phyloP scores from a whole-genome alignment of 148 eudicot genomes.

The Nepenthes mirabilis region DNA sequence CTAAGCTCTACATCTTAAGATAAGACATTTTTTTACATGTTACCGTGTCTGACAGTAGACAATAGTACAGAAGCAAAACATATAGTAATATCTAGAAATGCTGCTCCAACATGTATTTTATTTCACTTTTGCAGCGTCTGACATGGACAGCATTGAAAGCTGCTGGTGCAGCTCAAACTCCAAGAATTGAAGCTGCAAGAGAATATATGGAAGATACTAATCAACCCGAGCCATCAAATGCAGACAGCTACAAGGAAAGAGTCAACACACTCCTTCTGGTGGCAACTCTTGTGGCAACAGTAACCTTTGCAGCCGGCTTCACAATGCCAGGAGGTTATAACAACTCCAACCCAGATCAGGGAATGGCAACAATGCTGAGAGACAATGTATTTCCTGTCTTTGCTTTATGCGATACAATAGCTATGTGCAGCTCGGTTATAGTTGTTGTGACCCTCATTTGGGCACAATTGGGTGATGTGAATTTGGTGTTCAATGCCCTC shows the following conservation, averaged over 20 bases:
- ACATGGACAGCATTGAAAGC: slow-evolving; percentile 22
- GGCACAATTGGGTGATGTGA: slow-evolving; percentile 19
- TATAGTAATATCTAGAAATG: background rate
- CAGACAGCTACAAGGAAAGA: slow-evolving; percentile 11
- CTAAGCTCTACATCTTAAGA: too few species aligned
- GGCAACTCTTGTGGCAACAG: slow-evolving; percentile 23
- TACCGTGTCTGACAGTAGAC: too few species aligned
- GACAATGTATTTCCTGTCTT: background rate
- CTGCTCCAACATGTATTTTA: background rate
- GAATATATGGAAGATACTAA: background rate
- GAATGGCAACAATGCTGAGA: slow-evolving; percentile 9
- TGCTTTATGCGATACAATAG: slow-evolving; percentile 1
- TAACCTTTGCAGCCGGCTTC: slow-evolving; percentile 28
- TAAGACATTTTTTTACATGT: too few species aligned
- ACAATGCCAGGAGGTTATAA: slow-evolving; percentile 27
- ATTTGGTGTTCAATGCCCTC: slow-evolving; percentile 9
- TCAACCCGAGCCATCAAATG: slow-evolving; percentile 2
- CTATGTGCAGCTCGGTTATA: slow-evolving; percentile 16
- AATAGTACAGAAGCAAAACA: background rate
- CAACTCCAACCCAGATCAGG: slow-evolving; percentile 9
- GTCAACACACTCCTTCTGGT: slow-evolving; percentile 21
- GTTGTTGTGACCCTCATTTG: slow-evolving; percentile 19
- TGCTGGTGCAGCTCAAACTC: slow-evolving; percentile 14
- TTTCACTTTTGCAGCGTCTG: slow-evolving; percentile 7
- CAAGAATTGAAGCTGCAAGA: background rate